Evolutionary conservation across 2,329 filamentous ascomycete species (phyloP).

Genomic region (Clarireedia homoeocarpa): DNA sequence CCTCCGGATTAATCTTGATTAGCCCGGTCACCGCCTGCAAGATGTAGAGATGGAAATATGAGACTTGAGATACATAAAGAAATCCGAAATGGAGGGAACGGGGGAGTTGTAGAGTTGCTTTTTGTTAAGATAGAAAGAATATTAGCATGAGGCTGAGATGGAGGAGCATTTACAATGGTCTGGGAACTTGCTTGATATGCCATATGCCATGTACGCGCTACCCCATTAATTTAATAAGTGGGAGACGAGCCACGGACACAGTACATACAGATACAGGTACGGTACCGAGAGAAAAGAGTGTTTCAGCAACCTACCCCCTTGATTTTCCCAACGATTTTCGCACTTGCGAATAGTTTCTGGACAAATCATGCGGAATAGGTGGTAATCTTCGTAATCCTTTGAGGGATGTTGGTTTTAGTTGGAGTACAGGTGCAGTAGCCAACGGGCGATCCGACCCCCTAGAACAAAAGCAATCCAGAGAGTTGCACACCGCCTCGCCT

Average conservation of each 20-base stretch:
- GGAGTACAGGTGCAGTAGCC: background rate
- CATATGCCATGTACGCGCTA: background rate
- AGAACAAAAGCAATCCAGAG: background rate
- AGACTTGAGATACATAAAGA: conserved; percentile 2
- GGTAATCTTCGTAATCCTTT: background rate
- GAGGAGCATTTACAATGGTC: background rate
- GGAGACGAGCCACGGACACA: background rate
- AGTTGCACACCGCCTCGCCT: conserved; percentile 9
- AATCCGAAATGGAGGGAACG: background rate
- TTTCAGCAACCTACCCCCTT: background rate
- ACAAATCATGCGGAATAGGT: conserved; percentile 4
- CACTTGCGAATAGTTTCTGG: conserved; percentile 9
- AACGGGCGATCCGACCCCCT: conserved; percentile 7
- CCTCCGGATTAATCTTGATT: conserved; percentile 9
- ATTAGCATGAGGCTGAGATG: conserved; percentile 6
- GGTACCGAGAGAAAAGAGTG: background rate
- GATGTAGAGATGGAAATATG: conserved; percentile 1
- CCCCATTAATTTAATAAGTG: background rate
- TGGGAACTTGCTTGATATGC: conserved; percentile 1
- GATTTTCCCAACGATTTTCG: background rate
- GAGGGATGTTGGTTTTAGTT: background rate
- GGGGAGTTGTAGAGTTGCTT: background rate
- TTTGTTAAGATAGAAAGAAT: background rate
- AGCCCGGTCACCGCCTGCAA: conserved; percentile 8
- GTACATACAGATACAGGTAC: background rate